These are phyloP conservation scores for Pholiota conissans DNA, from an alignment of 768 basidiomycete genomes.

Conservation along the genomic window DNA sequence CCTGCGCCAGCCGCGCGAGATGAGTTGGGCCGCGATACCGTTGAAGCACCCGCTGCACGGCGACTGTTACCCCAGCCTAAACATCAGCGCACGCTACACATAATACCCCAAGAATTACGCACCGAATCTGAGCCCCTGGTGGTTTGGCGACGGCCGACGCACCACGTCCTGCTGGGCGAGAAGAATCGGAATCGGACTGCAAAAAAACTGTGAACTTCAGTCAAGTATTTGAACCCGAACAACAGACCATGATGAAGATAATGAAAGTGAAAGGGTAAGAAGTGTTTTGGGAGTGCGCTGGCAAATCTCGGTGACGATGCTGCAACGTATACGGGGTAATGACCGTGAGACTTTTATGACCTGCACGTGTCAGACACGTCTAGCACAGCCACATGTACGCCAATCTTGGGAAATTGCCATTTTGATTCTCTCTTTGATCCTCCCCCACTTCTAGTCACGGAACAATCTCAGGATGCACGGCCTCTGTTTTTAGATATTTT, in stretches of 20 bases:
- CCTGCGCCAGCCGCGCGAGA: constrained; percentile 91
- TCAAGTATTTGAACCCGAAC: neutral
- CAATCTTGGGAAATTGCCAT: neutral
- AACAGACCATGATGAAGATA: constrained; percentile 38
- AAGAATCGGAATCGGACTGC: constrained; percentile 81
- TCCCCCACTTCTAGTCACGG: neutral
- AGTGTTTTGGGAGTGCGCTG: constrained; percentile 28
- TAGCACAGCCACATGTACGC: neutral
- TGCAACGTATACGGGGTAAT: constrained; percentile 24
- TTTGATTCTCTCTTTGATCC: neutral
- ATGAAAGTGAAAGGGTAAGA: constrained; percentile 20
- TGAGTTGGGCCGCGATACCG: constrained; percentile 79
- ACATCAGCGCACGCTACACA: neutral
- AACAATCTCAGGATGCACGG: too few species aligned
- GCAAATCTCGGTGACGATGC: constrained; percentile 19
- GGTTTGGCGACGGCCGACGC: constrained; percentile 64
- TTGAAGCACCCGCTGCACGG: constrained; percentile 61
- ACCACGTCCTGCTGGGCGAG: constrained; percentile 43
- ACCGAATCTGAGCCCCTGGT: constrained; percentile 84
- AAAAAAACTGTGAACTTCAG: neutral
- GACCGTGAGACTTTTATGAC: constrained; percentile 27
- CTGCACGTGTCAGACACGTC: constrained; percentile 33
- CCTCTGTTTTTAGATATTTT: too few species aligned
- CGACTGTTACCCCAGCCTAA: constrained; percentile 48
- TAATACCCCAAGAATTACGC: neutral